Base-by-base conservation (phyloP, 345 rosid species). In the Hypericum perforatum region DNA sequence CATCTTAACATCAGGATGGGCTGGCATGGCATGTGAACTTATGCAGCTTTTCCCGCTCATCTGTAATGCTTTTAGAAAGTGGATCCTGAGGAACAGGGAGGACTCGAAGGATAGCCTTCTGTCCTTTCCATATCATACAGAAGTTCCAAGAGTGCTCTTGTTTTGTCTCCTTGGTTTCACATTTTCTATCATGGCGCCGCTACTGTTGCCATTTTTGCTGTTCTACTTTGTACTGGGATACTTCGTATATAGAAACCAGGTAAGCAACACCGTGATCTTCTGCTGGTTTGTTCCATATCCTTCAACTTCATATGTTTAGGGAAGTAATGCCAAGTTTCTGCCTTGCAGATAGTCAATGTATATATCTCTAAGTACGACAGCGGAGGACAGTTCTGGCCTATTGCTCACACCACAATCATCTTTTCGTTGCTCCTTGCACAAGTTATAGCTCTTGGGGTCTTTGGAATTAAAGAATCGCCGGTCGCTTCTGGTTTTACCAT, bases 121-220 rank as follows among this genome's bases (percentile, higher is more conserved):
- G 51, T 57, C 83, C 62, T 91, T 91, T 54, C 96, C 96, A 12
- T 78, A 79, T 63, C 96, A 91, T 49, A 87, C 89, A 2, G 98
- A 91, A 79, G 44, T 87, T 55, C 96, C 98, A 9, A 68, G 82
- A 65, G 69, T 85, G 45, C 86, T 91, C 57, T 63, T 91, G 45
- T 85, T 87, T 68, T 87, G 92, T 43, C 82, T 84, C 57, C 49
- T 91, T 16, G 98, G 98, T 75, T 91, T 87, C 78, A 82, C 80
- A 40, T 85, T 80, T 68, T 74, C 98, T 37, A 69, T 87, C 66
- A 60, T 87, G 70, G 87, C 94, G 45, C 98, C 98, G 38, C 73
- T 91, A 43, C 78, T 91, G 43, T 65, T 91, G 57, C 98, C 92
- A 15, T 72, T 85, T 58, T 56, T 87, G 77, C 73, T 91, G 65